Evolutionary conservation across 495 filamentous ascomycete species (phyloP).

Genomic region (Rhypophila decipiens): DNA sequence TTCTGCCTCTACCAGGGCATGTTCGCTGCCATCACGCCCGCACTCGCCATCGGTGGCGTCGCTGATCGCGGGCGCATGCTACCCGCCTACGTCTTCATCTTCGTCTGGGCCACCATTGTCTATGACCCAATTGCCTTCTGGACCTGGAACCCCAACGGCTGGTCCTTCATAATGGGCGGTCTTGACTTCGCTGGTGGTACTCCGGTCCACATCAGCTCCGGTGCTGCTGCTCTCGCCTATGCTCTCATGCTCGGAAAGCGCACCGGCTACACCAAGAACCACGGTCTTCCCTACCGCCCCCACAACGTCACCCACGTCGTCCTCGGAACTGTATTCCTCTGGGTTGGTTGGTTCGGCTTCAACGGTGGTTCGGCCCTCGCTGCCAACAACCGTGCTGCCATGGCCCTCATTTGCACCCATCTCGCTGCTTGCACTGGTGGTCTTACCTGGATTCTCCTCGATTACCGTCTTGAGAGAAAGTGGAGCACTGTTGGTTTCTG

Average conservation of each 20-base stretch:
- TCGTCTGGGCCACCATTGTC: slow-evolving; percentile 90
- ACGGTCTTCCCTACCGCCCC: slow-evolving; percentile 91
- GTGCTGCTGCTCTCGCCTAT: slow-evolving; percentile 83
- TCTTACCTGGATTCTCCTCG: slow-evolving; percentile 91
- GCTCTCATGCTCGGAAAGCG: slow-evolving; percentile 88
- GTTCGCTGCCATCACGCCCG: slow-evolving; percentile 95
- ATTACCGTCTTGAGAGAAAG: slow-evolving; percentile 91
- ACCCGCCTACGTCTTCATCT: slow-evolving; percentile 91
- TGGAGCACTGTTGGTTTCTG: slow-evolving; percentile 99
- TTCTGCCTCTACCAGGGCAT: slow-evolving; percentile 97
- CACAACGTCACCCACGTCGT: slow-evolving; percentile 98
- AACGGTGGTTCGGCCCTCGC: slow-evolving; percentile 89
- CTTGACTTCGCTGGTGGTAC: slow-evolving; percentile 96
- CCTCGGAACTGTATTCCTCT: slow-evolving; percentile 94
- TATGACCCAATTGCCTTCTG: slow-evolving; percentile 96
- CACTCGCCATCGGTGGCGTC: slow-evolving; percentile 84
- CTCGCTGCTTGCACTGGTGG: slow-evolving; percentile 78
- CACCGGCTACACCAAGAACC: slow-evolving; percentile 69
- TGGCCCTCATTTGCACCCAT: slow-evolving; percentile 69
- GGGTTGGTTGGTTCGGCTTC: slow-evolving; percentile 99
- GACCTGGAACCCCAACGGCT: slow-evolving; percentile 91
- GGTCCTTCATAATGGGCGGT: slow-evolving; percentile 77
- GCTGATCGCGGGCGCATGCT: slow-evolving; percentile 94
- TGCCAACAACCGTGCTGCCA: slow-evolving; percentile 81
- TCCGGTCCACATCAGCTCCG: slow-evolving; percentile 92